A percentile compares a stretch with the other conserved stretches of the same genome.
Evolutionary conservation across 352 stramenopile species (phyloP).

Genomic region (Phytophthora melonis): DNA sequence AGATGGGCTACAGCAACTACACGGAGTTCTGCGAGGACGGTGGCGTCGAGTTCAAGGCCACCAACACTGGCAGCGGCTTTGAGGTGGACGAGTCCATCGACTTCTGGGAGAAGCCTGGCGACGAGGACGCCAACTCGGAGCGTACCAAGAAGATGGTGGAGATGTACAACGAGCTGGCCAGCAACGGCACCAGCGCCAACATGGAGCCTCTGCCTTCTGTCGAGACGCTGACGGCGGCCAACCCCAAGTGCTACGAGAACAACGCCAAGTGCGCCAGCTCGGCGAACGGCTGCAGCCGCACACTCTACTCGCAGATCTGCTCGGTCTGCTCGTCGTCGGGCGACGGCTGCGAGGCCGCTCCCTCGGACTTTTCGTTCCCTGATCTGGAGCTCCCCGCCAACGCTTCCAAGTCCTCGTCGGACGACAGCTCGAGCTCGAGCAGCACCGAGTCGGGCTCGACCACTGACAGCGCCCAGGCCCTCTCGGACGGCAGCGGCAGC

Average conservation of each 20-base stretch:
- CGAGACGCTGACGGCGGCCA: constrained; percentile 38
- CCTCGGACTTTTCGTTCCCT: not conserved
- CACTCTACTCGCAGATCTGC: not conserved
- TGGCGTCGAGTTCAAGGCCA: constrained; percentile 54
- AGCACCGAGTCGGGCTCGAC: constrained; percentile 7
- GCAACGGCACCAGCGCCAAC: constrained; percentile 33
- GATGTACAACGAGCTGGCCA: constrained; percentile 58
- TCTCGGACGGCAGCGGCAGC: constrained; percentile 5
- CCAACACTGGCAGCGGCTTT: constrained; percentile 43
- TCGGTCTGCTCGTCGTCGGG: not conserved
- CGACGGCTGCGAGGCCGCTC: not conserved
- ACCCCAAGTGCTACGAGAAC: constrained; percentile 75
- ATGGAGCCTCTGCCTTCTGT: constrained; percentile 55
- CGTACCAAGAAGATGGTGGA: constrained; percentile 54
- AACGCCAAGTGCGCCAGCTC: constrained; percentile 27
- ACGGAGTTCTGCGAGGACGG: constrained; percentile 55
- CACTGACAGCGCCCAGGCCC: not conserved
- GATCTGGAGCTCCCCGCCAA: not conserved
- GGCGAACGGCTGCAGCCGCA: not conserved
- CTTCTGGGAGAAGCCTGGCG: constrained; percentile 68
- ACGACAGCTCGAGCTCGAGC: not conserved
- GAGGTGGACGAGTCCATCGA: constrained; percentile 45
- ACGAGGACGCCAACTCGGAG: constrained; percentile 50
- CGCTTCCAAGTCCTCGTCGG: not conserved
- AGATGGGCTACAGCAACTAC: constrained; percentile 45